Base-by-base conservation (phyloP, 257 asterid genomes). In the Fraxinus americana region DNA sequence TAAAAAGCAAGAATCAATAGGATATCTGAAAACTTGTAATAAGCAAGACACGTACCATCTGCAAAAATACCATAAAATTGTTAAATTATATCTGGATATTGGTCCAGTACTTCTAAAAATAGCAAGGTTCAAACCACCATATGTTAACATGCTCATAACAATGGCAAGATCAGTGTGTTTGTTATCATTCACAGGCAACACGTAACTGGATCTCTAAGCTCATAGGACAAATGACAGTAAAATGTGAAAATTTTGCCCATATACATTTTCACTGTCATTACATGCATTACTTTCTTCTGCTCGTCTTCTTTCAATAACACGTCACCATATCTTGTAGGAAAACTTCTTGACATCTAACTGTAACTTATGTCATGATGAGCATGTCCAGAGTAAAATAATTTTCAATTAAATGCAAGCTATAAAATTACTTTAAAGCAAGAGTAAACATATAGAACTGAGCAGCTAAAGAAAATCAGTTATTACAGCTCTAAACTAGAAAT, bases 401-500 rank as follows among this genome's bases (percentile, higher is more conserved):
- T 54, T 30, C 79, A 35, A 39, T 29, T 35, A 65, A 72, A 77
- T 72, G 69, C 61, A 45, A 16, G 16, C 74, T 43, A 79, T 4
- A 39, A 7, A 75, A 68, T 21, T 39, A 43, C 57, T 67, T 1
- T 29, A 35, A 70, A 35, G 21, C 17, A 38, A 68, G 39, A 45
- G n/a, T 16, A 69, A 82, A 71, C 25, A 48, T 36, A 78, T 57
- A 4, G 27, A 68, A 78, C 63, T 48, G 71, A 45, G 65, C 54
- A 75, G 25, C 3, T 19, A 80, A 72, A 5, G 11, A 61, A 70
- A 83, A 70, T 66, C 59, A 79, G 41, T 29, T 7, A 72, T 50
- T 25, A 14, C 76, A 67, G 34, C 73, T 11, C 36, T 57, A 50
- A 43, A 54, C 71, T 32, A 30, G 43, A 61, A 82, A 72, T 63